phyloP scores from a whole-genome alignment of 2,329 filamentous ascomycete species.

The Fusarium nematophilum region DNA sequence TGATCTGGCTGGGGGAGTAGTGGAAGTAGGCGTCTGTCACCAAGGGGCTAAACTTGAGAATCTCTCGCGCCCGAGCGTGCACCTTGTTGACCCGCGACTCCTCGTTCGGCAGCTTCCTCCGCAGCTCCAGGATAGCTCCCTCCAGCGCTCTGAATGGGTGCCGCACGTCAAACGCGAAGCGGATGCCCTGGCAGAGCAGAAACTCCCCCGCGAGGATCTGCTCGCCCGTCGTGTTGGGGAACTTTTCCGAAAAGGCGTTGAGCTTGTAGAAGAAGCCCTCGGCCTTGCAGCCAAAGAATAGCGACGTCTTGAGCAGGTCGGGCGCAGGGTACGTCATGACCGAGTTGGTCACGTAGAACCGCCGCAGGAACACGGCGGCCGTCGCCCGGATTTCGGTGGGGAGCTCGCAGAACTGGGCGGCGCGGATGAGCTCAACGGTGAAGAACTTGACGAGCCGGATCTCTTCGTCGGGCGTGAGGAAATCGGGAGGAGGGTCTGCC shows the following conservation, averaged over 20 bases:
- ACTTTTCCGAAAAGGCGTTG: conserved; percentile 73
- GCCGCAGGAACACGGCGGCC: conserved; percentile 87
- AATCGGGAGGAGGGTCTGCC: conserved; percentile 72
- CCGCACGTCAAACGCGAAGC: conserved; percentile 92
- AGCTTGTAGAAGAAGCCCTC: conserved; percentile 82
- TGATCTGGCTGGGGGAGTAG: conserved; percentile 93
- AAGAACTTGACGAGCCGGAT: conserved; percentile 84
- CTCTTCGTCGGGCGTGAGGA: conserved; percentile 87
- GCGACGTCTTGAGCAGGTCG: conserved; percentile 86
- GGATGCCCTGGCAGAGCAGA: conserved; percentile 87
- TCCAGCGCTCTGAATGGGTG: conserved; percentile 92
- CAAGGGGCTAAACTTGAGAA: conserved; percentile 82
- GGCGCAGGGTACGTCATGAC: conserved; percentile 96
- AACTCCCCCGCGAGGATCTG: conserved; percentile 93
- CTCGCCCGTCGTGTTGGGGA: conserved; percentile 78
- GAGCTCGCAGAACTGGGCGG: conserved; percentile 64
- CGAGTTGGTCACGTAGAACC: conserved; percentile 96
- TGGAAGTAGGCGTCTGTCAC: conserved; percentile 98
- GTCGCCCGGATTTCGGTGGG: conserved; percentile 69
- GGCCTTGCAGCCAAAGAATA: conserved; percentile 94
- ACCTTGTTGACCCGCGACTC: conserved; percentile 66
- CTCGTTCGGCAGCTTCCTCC: conserved; percentile 73
- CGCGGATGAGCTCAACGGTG: conserved; percentile 67
- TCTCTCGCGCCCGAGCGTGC: conserved; percentile 77
- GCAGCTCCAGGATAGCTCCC: conserved; percentile 85